Base-by-base conservation (phyloP, 371 early-diverging fungal species). In the Apophysomyces sp. region DNA sequence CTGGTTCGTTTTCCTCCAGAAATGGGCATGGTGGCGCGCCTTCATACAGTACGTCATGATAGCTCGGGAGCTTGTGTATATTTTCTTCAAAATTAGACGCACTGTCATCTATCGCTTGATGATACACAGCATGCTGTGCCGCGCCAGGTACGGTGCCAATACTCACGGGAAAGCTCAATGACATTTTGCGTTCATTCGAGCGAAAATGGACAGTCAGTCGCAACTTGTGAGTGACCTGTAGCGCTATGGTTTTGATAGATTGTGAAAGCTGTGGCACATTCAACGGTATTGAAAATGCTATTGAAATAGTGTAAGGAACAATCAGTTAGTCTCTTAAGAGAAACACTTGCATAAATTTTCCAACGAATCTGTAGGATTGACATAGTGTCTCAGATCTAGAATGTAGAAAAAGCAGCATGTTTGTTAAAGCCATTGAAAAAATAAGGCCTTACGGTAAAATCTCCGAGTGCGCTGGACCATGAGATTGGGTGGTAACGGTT, bases 21-120 rank as follows among this genome's bases (percentile, higher is more conserved):
- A 66, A 66, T 8, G 66, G 61, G 28, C 61, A 61, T 9, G 67
- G 67, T 3, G 67, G 67, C 1, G 67, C 54, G 12, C 67, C 67
- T 55, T 67, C 67, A 55, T 62, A 58, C 21, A 67, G 40, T n/a
- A 59, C 67, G 21, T 67, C 67, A 27, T 51, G 55, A 30, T 67
- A 67, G 8, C 57, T 62, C 1, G 67, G 67, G 21, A 67, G 36
- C 27, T 44, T 44, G 9, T 21, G 21, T 0, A 44, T 16, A 16
- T 44, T 58, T 32, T 67, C 67, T 16, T 31, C 18, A 12, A 37
- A 54, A 27, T 13, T 24, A 9, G 27, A 28, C 39, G 36, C 40
- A 4, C 26, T 24, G 4, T 32, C 37, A 15, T 56, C 65, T 52
- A 27, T 52, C 58, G 3, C 30, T 27, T 41, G 52, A 31, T 29